Evolutionary conservation across 2,329 filamentous ascomycete species (phyloP), one percentile per base, ranked within the genome.

Genomic region (Metarhizium humberi): DNA sequence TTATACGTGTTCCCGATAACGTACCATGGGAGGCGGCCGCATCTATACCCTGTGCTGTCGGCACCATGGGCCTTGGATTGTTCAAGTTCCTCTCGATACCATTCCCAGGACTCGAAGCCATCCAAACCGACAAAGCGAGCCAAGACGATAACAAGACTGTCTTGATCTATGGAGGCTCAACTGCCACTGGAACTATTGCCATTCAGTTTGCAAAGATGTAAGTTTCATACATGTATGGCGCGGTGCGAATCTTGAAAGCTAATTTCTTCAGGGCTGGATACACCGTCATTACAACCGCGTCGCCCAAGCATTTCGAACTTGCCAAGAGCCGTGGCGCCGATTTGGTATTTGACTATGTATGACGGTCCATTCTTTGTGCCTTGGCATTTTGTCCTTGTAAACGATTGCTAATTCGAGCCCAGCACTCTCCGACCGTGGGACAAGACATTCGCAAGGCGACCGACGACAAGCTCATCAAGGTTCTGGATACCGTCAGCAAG

Each of bases 131-230:
- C 25, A 25, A 25, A 25, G 25, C 25, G 25, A 25, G 32, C 10
- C 32, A 18, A 18, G 40, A 43, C n/a, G 55, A 59, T 32, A 25
- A 57, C n/a, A 51, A 56, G 20, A 56, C 58, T 46, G 66, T 80
- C 0, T 62, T 80, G 1, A 71, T 80, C 3, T 71, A 70, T 49
- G 77, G 76, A 1, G 78, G 75, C 2, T 67, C 64, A 38, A 75
- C 74, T 1, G 64, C 74, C 0, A 71, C 66, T 0, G 77, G 76
- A 0, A 73, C 71, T 1, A 62, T 71, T 53, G 75, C 73, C 0
- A 69, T 76, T 4, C 77, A 80, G 59, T 49, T 78, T 14, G 60
- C 74, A 16, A 69, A 64, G 40, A 53, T 66, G 62, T 70, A 71
- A 14, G 75, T 43, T 6, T 2, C 6, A 16, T 43, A 18, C 8